These are phyloP conservation scores for Fusarium chlamydosporum DNA, from an alignment of 2,329 filamentous ascomycete genomes.

Conservation along the genomic window DNA sequence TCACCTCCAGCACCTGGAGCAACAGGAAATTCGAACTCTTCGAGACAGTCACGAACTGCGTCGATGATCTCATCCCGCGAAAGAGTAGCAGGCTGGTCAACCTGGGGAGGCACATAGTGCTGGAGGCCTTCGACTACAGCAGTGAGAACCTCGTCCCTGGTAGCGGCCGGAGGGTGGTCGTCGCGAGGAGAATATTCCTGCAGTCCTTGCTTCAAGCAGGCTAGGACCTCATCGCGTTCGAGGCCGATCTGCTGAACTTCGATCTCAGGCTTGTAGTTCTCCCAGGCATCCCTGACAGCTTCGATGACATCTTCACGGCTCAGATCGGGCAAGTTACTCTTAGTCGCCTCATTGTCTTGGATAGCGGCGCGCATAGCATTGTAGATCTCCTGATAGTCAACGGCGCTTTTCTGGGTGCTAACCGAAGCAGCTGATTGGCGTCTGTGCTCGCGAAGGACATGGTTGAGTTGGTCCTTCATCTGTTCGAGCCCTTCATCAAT, in stretches of 20 bases:
- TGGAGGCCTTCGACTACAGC: constrained; percentile 89
- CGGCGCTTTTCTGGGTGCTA: constrained; percentile 69
- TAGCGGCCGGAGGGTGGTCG: constrained; percentile 72
- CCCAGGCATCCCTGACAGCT: constrained; percentile 91
- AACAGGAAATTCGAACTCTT: constrained; percentile 83
- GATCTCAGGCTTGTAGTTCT: constrained; percentile 94
- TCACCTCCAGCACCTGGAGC: constrained; percentile 68
- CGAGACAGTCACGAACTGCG: constrained; percentile 87
- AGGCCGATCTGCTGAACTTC: constrained; percentile 91
- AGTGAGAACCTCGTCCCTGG: constrained; percentile 85
- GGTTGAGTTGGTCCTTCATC: constrained; percentile 86
- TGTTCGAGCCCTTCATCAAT: constrained; percentile 85
- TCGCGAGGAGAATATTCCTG: constrained; percentile 75
- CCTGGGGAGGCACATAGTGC: constrained; percentile 80
- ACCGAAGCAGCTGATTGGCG: constrained; percentile 76
- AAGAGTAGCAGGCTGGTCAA: constrained; percentile 77
- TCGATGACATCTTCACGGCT: constrained; percentile 87
- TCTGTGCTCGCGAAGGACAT: constrained; percentile 81
- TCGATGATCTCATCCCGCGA: constrained; percentile 87
- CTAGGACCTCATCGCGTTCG: constrained; percentile 89
- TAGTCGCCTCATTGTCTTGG: constrained; percentile 69
- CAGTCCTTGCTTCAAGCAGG: constrained; percentile 87
- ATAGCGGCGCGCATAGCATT: constrained; percentile 84
- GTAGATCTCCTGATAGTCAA: constrained; percentile 89
- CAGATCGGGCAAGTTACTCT: constrained; percentile 60